Evolutionary conservation across 495 filamentous ascomycete genomes (phyloP), one percentile per base, ranked within the genome.

Genomic region (Aspergillus funiculosus): DNA sequence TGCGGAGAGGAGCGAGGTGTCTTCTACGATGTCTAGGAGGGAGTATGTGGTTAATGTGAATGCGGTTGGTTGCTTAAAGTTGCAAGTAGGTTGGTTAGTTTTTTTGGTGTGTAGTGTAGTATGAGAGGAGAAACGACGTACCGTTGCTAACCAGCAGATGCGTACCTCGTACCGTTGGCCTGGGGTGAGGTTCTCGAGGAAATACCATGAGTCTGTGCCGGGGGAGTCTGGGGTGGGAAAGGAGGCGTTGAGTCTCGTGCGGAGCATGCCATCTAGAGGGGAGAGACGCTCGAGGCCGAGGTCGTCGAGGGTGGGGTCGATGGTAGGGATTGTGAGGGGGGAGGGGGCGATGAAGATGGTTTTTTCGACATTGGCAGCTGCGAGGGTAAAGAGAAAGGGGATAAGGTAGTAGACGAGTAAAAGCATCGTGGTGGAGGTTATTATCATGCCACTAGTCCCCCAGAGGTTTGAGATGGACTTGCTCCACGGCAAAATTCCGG

Each of bases 131-230:
- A 21, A 30, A 6, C 22, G 30, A 74, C 84, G 64, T 77, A 94
- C 91, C 22, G 82, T 94, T 31, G 92, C 92, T 51, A 86, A 72
- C 92, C 92, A 98, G 66, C 92, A 98, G 49, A 96, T 74, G 17
- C 92, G 79, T 24, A 95, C 79, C 70, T 98, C 92, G 71, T 97
- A 95, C 48, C 90, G 79, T 56, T 85, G 83, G 7, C 80, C 76
- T 14, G 79, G 74, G 14, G 62, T 73, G 38, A 98, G 74, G n/a
- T 77, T 66, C 42, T 89, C 77, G n/a, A 98, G 76, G 24, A 91
- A 71, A 52, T 86, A 78, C 92, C 92, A 96, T 28, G 88, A 82
- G 22, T 82, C 68, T 15, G 72, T 67, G 5, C 87, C 89, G n/a
- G 72, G 74, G 4, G 65, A 57, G 5, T 64, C 54, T 1, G 60